Percentiles rank a stretch among this genome's conserved stretches.
These are phyloP conservation scores for Apophysomyces sp. DNA, from an alignment of 371 early-diverging fungal genomes.

Conservation along the genomic window DNA sequence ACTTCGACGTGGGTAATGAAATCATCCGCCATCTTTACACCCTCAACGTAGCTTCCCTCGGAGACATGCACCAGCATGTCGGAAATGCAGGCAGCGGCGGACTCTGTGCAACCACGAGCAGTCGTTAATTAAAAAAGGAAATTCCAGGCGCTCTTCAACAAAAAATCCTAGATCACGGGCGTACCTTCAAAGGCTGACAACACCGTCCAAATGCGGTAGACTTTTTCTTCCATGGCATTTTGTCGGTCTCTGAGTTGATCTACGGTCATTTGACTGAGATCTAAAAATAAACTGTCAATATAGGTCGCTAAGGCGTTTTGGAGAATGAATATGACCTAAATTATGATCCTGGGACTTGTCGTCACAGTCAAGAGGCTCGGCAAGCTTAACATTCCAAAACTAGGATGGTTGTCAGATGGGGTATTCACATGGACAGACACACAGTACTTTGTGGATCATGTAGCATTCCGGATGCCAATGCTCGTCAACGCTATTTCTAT, in stretches of 20 bases:
- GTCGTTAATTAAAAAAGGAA: neutral
- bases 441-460: slow-evolving; percentile 88
- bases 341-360: slow-evolving; percentile 17
- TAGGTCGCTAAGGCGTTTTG: neutral
- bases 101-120: slow-evolving; percentile 56
- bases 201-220: slow-evolving; percentile 82
- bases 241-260: slow-evolving; percentile 53
- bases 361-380: slow-evolving; percentile 23
- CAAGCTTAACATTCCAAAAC: slow-evolving; percentile 82
- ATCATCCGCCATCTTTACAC: slow-evolving; percentile 85
- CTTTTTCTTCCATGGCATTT: slow-evolving; percentile 72
- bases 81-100: slow-evolving; percentile 95
- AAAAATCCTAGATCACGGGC: neutral
- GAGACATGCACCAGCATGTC: slow-evolving; percentile 95
- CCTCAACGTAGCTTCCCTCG: slow-evolving; percentile 78
- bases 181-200: slow-evolving; percentile 76
- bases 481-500: slow-evolving; percentile 73
- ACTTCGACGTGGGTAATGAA: slow-evolving; percentile 94
- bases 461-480: slow-evolving; percentile 99
- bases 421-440: neutral
- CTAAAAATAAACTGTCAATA: slow-evolving; percentile 16
- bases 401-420: slow-evolving; percentile 19
- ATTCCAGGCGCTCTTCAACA: neutral
- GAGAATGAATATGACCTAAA: slow-evolving; percentile 1
- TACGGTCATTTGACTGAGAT: slow-evolving; percentile 25